Evolutionary conservation across 2,329 filamentous ascomycete genomes (phyloP).

Genomic region (Ceratocystis ficicola): DNA sequence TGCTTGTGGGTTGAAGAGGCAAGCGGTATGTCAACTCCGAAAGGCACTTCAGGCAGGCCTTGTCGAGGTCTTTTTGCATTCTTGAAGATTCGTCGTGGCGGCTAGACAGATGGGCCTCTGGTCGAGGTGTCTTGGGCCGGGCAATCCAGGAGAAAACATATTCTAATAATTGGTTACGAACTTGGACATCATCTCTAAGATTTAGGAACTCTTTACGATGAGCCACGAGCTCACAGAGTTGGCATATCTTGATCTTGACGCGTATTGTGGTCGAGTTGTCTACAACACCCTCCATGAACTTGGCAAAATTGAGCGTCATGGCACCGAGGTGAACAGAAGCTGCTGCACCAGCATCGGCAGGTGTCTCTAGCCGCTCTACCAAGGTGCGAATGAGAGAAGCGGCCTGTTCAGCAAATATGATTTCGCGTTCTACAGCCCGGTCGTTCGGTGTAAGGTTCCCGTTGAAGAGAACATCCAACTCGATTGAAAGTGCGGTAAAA

Average conservation of each 20-base stretch:
- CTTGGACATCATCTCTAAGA: conserved; percentile 54
- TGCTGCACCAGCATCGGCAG: conserved; percentile 49
- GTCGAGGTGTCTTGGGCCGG: conserved; percentile 42
- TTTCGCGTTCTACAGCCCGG: conserved; percentile 46
- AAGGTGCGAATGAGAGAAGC: conserved; percentile 51
- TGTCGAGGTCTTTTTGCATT: conserved; percentile 53
- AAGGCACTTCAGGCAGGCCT: conserved; percentile 52
- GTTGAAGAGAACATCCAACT: conserved; percentile 51
- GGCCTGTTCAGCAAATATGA: conserved; percentile 56
- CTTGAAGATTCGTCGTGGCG: conserved; percentile 46
- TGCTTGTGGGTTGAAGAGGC: conserved; percentile 53
- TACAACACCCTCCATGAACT: conserved; percentile 47
- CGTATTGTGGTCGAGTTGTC: conserved; percentile 46
- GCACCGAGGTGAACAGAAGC: conserved; percentile 52
- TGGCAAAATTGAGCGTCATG: conserved; percentile 53
- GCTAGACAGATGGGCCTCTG: conserved; percentile 33
- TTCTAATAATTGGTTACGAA: conserved; percentile 55
- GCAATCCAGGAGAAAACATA: conserved; percentile 59
- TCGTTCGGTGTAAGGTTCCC: conserved; percentile 30
- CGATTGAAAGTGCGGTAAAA: conserved; percentile 52
- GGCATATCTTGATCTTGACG: conserved; percentile 58
- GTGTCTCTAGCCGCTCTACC: conserved; percentile 51
- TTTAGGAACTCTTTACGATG: conserved; percentile 57
- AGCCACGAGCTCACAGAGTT: conserved; percentile 52
- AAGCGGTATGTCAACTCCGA: conserved; percentile 54